These are phyloP conservation scores for Brassica cretica DNA, from an alignment of 345 rosid species.

Conservation along the genomic window DNA sequence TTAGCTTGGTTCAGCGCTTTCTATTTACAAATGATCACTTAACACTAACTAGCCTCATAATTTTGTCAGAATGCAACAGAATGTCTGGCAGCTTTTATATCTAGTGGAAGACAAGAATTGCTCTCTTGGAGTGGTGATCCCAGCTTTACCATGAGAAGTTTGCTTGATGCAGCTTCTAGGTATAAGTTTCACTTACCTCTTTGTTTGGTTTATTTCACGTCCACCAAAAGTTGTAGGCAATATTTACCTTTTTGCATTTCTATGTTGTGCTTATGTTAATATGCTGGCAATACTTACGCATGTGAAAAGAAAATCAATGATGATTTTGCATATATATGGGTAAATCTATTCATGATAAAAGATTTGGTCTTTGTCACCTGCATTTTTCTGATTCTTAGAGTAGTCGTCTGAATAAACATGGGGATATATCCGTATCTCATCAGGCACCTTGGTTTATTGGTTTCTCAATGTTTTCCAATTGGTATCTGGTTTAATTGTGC, in stretches of 20 bases:
- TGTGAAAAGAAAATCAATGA: constrained; percentile 7
- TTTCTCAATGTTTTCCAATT: constrained; percentile 12
- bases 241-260: constrained; percentile 5
- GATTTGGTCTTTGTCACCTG: constrained; percentile 8
- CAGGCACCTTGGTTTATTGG: constrained; percentile 14
- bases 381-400: background rate
- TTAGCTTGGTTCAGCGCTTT: constrained; percentile 16
- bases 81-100: constrained; percentile 80
- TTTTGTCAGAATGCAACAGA: constrained; percentile 81
- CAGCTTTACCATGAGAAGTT: constrained; percentile 73
- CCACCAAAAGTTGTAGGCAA: constrained; percentile 15
- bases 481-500: constrained; percentile 10
- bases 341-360: constrained; percentile 10
- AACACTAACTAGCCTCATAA: constrained; percentile 29
- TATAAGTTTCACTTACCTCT: constrained; percentile 28
- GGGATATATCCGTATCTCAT: too few species aligned
- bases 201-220: constrained; percentile 16
- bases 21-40: constrained; percentile 27
- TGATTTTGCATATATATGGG: background rate
- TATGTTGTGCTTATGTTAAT: constrained; percentile 21
- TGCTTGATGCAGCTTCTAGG: constrained; percentile 97
- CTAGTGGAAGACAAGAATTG: constrained; percentile 70
- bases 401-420: background rate
- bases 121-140: constrained; percentile 86
- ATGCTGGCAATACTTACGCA: constrained; percentile 11